A percentile compares a stretch with the other conserved stretches of the same genome.
Conservation (phyloP, 2,329 filamentous ascomycete genomes). For the Colletotrichum camelliae region DNA sequence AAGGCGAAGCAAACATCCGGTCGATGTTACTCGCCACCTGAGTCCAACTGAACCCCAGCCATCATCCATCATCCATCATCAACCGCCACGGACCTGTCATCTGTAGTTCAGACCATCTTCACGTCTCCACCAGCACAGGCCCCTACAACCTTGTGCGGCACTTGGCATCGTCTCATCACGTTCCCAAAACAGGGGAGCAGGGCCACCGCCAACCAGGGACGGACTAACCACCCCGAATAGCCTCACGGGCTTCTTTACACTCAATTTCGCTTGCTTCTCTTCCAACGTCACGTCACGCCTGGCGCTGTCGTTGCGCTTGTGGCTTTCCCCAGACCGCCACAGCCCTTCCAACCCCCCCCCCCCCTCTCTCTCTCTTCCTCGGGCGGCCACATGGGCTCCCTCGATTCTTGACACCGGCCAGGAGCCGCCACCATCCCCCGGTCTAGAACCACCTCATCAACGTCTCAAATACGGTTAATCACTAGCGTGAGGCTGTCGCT, state of each 20-base stretch:
- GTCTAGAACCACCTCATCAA: neutral
- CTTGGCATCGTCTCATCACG: constrained; percentile 21
- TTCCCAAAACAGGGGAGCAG: constrained; percentile 12
- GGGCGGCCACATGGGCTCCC: neutral
- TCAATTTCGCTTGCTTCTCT: neutral
- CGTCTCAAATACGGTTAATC: constrained; percentile 6
- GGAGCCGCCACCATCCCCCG: neutral
- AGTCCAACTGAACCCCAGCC: neutral
- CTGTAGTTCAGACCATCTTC: constrained; percentile 11
- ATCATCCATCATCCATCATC: neutral
- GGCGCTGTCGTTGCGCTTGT: neutral
- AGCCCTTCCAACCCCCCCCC: neutral
- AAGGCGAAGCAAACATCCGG: neutral
- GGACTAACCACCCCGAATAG: constrained; percentile 2
- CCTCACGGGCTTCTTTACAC: neutral
- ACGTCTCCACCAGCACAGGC: neutral
- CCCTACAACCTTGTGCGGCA: constrained; percentile 13
- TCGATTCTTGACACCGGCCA: neutral
- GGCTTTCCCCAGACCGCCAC: neutral
- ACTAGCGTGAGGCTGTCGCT: constrained; percentile 4
- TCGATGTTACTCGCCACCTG: neutral
- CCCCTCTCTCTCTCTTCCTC: neutral
- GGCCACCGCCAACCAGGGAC: neutral
- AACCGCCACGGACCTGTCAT: constrained; percentile 3
- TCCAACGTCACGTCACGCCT: neutral